Percentiles rank a stretch among this genome's conserved stretches.
Evolutionary conservation across 2,329 filamentous ascomycete genomes (phyloP).

Genomic region (Colletotrichum chrysophilum): DNA sequence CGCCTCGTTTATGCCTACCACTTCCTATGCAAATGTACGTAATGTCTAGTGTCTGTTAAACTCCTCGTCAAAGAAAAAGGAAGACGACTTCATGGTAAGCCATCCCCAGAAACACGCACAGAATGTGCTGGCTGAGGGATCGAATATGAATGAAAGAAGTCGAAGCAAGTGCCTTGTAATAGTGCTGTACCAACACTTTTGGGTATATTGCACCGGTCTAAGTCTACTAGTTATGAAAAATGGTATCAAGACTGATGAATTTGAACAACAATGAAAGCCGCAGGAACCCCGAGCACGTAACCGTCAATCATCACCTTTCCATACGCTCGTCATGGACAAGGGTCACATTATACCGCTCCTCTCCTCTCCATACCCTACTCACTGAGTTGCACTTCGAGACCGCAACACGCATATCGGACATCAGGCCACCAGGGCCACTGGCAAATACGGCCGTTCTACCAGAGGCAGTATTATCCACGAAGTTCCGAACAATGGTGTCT

Average conservation of each 20-base stretch:
- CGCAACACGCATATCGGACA: conserved; percentile 57
- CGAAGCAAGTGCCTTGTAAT: neutral
- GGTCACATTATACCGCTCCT: conserved; percentile 60
- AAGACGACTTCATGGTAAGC: neutral
- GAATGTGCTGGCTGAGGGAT: neutral
- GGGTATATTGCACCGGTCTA: neutral
- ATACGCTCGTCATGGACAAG: conserved; percentile 66
- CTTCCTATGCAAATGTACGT: neutral
- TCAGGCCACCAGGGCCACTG: conserved; percentile 65
- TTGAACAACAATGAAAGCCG: neutral
- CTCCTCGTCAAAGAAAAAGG: neutral
- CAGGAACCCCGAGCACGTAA: neutral
- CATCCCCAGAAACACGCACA: neutral
- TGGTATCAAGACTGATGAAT: neutral
- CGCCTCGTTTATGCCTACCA: neutral
- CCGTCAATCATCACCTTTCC: conserved; percentile 43
- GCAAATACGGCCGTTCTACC: conserved; percentile 64
- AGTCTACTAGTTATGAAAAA: neutral
- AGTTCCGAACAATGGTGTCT: conserved; percentile 48
- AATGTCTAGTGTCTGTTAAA: neutral
- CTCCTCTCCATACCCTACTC: conserved; percentile 60
- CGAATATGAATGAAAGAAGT: neutral
- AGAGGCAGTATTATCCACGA: conserved; percentile 49
- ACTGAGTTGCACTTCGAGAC: conserved; percentile 61
- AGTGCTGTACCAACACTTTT: neutral